A percentile compares a stretch with the other conserved stretches of the same genome.
Evolutionary conservation across 768 basidiomycete species (phyloP).

Genomic region (Leccinum broughii): DNA sequence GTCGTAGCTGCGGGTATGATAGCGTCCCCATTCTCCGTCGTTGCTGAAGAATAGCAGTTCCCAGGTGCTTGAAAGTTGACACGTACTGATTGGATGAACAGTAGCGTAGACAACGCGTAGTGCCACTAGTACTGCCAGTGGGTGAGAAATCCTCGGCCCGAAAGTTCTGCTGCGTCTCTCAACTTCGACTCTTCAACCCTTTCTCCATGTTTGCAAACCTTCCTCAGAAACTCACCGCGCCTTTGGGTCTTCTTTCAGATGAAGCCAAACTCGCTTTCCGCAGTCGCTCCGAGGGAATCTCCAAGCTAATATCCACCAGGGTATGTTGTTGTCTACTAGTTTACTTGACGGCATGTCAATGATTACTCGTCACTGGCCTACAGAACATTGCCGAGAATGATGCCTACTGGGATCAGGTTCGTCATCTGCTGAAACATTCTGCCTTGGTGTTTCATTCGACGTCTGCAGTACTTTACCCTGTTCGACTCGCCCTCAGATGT

Average conservation of each 20-base stretch:
- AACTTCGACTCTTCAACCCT: not conserved
- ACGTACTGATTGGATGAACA: too few species aligned
- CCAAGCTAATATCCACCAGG: constrained; percentile 69
- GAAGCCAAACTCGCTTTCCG: constrained; percentile 90
- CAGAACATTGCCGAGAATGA: constrained; percentile 78
- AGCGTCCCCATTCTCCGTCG: not conserved
- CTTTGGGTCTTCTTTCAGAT: constrained; percentile 79
- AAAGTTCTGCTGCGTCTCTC: not conserved
- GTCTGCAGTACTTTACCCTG: constrained; percentile 67
- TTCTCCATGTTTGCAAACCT: constrained; percentile 63
- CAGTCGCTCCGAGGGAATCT: constrained; percentile 76
- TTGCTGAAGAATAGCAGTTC: not conserved
- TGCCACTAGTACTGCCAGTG: too few species aligned
- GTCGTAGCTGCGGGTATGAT: not conserved
- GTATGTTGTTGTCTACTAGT: constrained; percentile 45
- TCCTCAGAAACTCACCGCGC: constrained; percentile 70
- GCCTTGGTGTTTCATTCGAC: constrained; percentile 1
- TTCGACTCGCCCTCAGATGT: constrained; percentile 92
- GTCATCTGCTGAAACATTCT: constrained; percentile 19
- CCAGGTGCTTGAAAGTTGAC: too few species aligned
- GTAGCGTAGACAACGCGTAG: too few species aligned
- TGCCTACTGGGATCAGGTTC: constrained; percentile 88
- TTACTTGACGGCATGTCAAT: constrained; percentile 1
- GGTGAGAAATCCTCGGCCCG: constrained; percentile 7
- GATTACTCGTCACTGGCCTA: constrained; percentile 5